Base-by-base conservation (phyloP, 306 rosid genomes). In the Hippophae rhamnoides region DNA sequence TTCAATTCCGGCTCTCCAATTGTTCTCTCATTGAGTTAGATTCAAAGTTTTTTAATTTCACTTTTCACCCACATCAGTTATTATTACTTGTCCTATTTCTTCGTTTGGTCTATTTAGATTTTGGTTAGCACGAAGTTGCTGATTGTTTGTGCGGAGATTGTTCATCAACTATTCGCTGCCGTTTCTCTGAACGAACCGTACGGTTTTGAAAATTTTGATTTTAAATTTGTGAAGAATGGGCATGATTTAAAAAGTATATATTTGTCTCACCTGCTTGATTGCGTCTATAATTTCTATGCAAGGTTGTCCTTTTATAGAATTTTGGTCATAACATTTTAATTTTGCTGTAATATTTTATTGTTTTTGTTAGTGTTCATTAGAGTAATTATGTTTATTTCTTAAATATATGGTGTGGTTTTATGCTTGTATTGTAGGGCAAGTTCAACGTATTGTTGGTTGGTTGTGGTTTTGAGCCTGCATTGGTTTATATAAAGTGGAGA, bases 381-480 rank as follows among this genome's bases (percentile, higher is more conserved):
- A 18, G 18, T 5, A 6, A 6, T 23, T 1, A 8, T 7, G 45
- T 9, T 7, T 63, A 23, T 57, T 43, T 8, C 43, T 27, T 31
- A 52, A 50, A 58, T 7, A 40, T 7, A 6, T 13, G 13, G 31
- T 50, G 49, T 38, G 6, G 49, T 66, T 61, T 61, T 60, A 48
- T 58, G 23, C 46, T 8, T 56, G 56, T 56, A 42, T 48, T 77
- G 54, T 62, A 65, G 69, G 68, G 73, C 74, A 76, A 80, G 88
- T 86, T 90, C 90, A 86, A 84, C 95, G 82, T 76, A 63, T 73
- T 72, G 67, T 73, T 65, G 78, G 77, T 65, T 55, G 79, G 68
- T 73, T 70, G 67, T 74, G 67, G 74, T 73, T 76, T 78, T 72
- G 75, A 76, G 78, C 72, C 76, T 78, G 70, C 82, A 70, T 72